A percentile compares a stretch with the other conserved stretches of the same genome.
Conservation (phyloP, 1,139 yeast species). For the Torulaspora pretoriensis region DNA sequence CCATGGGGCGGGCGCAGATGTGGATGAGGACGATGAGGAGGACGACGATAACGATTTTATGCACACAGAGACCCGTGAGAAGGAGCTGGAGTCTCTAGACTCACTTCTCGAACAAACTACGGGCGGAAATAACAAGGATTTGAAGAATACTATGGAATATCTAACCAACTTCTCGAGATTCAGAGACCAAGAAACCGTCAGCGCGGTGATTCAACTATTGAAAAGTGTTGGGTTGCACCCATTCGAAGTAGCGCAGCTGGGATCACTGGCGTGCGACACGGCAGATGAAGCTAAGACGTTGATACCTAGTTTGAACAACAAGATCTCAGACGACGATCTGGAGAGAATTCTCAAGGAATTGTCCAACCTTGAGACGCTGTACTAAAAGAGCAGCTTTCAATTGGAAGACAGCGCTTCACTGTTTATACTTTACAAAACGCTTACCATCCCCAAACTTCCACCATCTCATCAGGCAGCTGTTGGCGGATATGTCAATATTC, state of each 20-base stretch:
- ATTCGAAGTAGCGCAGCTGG: conserved; percentile 91
- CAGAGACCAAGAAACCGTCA: conserved; percentile 86
- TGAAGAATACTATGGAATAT: conserved; percentile 89
- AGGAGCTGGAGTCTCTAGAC: conserved; percentile 36
- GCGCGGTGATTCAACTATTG: conserved; percentile 84
- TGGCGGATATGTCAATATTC: conserved; percentile 55
- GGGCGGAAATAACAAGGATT: conserved; percentile 66
- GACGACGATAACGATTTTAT: conserved; percentile 35
- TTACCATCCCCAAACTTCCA: conserved; percentile 66
- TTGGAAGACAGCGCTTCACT: background rate
- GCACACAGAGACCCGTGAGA: conserved; percentile 37
- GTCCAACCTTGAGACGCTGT: conserved; percentile 56
- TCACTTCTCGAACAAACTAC: conserved; percentile 36
- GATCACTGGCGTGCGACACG: conserved; percentile 91
- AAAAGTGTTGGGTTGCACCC: conserved; percentile 84
- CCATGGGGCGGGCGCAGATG: conserved; percentile 21
- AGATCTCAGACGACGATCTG: conserved; percentile 81
- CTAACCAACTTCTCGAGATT: conserved; percentile 82
- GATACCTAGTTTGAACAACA: conserved; percentile 77
- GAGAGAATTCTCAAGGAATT: conserved; percentile 84
- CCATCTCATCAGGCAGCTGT: conserved; percentile 81
- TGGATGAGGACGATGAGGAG: conserved; percentile 39
- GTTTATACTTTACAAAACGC: conserved; percentile 30
- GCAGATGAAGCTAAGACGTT: conserved; percentile 96
- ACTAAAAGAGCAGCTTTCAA: conserved; percentile 22